Base-by-base conservation (phyloP, 257 asterid species). In the Solanum paucissectum region DNA sequence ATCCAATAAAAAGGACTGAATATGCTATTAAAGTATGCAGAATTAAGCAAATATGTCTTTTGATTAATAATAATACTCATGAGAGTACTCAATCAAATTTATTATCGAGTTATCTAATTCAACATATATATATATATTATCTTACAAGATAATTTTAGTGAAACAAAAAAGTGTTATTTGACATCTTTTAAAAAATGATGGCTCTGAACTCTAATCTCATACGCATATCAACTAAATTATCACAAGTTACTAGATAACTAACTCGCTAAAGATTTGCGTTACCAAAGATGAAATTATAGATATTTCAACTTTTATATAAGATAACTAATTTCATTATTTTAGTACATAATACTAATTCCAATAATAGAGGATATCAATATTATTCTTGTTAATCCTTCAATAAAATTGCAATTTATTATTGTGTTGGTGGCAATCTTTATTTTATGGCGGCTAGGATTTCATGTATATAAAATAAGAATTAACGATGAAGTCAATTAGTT, bases 141-240 rank as follows among this genome's bases (percentile, higher is more conserved):
- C 0, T 42, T 42, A 42, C 49, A 3, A 42, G 0, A 1, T 42
- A 42, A 42, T 11, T 11, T 46, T 0, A 46, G 1, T 46, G 55
- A 46, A 46, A 46, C 1, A 3, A 12, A 71, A 4, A 10, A 4
- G n/a, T 4, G 2, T 71, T 3, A 8, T 0, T 32, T 1, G n/a
- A 32, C 12, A 71, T 1, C 6, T 13, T 9, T 16, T 0, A 4
- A 14, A 36, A 9, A 69, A 18, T 8, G 0, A 0, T 72, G 79
- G 2, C 8, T 72, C 13, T 6, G 2, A 1, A 33, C 42, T 0
- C 8, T n/a, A 1, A 64, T 9, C 18, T n/a, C 0, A 64, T n/a
- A 13, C 3, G 1, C 16, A n/a, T 5, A 3, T 62, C 32, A 25
- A 23, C 14, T 62, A 62, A 23, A 9, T 23, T 1, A 58, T 20